Base-by-base conservation (phyloP, 2,329 filamentous ascomycete species). In the Cercospora zeae-maydis region DNA sequence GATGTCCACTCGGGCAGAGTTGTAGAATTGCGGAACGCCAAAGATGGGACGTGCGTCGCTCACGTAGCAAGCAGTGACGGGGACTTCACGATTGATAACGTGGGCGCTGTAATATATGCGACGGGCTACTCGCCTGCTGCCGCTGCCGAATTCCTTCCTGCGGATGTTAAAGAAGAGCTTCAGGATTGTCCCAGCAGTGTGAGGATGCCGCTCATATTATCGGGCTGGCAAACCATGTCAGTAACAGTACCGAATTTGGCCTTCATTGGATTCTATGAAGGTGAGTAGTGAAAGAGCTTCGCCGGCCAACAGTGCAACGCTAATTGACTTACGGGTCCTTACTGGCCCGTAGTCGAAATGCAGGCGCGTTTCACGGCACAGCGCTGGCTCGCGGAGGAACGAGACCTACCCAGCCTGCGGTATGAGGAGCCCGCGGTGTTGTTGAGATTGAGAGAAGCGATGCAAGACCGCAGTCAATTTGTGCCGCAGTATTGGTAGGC, bases 291-390 rank as follows among this genome's bases (percentile, higher is more conserved):
- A n/a, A 24, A 16, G 10, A 45, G 9, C 10, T 14, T 13, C 39
- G 39, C 11, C 21, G 39, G 19, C 39, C 19, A 5, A 11, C 21
- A 21, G 19, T 24, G 39, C 39, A 45, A 13, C 4, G 39, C 13
- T 45, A 10, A 45, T 11, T 24, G 10, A 21, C 21, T 7, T 9
- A 6, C 21, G 21, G 89, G 89, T 0, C 90, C 91, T 0, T 95
- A 91, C 74, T 96, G 91, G 91, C 89, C 89, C 0, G 86, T 92
- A 0, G 92, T 93, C 83, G 91, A 95, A 74, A 90, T 92, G 88
- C 91, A 96, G 76, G 88, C 91, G 2, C 84, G 88, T 0, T 83
- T 90, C 65, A 78, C 93, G 5, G 81, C 87, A 0, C 75, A 82
- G 11, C 73, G 85, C 10, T 93, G 90, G 88, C 58, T 70, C 21